Conservation (phyloP, 768 basidiomycete genomes). For the Galerina marginata region DNA sequence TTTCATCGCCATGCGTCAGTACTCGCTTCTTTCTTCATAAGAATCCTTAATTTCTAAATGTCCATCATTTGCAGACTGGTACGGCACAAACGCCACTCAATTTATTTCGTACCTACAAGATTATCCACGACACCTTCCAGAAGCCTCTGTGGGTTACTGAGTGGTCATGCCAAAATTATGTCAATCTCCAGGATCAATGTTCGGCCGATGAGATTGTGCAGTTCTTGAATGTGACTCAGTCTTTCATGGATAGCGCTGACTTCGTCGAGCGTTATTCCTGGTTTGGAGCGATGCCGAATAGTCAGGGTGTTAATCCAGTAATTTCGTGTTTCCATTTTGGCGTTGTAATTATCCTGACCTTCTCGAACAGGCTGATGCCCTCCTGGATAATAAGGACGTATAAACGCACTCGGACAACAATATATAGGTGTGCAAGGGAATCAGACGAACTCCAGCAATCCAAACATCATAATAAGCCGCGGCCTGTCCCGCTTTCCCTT, state of each 20-base stretch:
- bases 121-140: conserved; percentile 56
- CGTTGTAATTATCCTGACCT: neutral
- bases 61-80: conserved; percentile 44
- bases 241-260: conserved; percentile 55
- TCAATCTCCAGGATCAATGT: conserved; percentile 47
- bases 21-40: neutral
- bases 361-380: conserved; percentile 44
- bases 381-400: conserved; percentile 46
- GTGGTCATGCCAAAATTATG: conserved; percentile 62
- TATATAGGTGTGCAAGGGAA: conserved; percentile 36
- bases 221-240: conserved; percentile 57
- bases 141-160: conserved; percentile 65
- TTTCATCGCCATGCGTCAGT: conserved; percentile 60
- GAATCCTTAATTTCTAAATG: neutral
- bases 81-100: conserved; percentile 53
- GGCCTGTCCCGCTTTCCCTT: neutral
- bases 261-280: conserved; percentile 67
- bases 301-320: conserved; percentile 55
- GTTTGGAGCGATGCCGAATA: conserved; percentile 61
- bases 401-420: conserved; percentile 53
- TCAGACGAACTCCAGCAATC: neutral
- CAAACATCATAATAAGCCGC: neutral
- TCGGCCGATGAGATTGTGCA: conserved; percentile 45
- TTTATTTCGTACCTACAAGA: conserved; percentile 55
- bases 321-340: conserved; percentile 7